Conservation (phyloP, 352 stramenopile species). For the Phytophthora sojae region DNA sequence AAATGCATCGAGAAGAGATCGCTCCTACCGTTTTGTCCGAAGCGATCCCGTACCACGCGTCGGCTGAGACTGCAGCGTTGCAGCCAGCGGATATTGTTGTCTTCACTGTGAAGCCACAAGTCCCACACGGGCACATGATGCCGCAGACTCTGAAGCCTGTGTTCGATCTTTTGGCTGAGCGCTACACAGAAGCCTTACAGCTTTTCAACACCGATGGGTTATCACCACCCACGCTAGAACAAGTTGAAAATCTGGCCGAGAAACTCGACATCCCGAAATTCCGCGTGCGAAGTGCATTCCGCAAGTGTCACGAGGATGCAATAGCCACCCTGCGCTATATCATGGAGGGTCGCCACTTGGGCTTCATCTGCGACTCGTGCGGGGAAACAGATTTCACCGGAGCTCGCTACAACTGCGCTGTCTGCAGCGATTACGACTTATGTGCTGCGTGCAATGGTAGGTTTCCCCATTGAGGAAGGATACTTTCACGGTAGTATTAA, state of each 20-base stretch:
- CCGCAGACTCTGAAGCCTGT: background rate
- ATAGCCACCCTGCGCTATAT: conserved; percentile 76
- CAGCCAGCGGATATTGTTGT: conserved; percentile 72
- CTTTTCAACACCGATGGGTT: conserved; percentile 35
- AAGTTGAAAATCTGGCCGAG: conserved; percentile 72
- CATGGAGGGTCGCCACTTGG: conserved; percentile 82
- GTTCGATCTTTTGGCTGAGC: conserved; percentile 42
- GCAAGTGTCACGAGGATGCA: conserved; percentile 79
- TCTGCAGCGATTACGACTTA: conserved; percentile 85
- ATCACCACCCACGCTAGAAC: conserved; percentile 52
- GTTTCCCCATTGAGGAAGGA: background rate
- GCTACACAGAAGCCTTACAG: conserved; percentile 50
- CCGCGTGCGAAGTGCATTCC: conserved; percentile 79
- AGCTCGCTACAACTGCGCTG: conserved; percentile 73
- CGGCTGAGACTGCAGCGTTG: conserved; percentile 32
- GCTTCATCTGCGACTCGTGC: conserved; percentile 86
- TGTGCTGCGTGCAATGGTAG: conserved; percentile 71
- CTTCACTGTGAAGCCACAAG: conserved; percentile 49
- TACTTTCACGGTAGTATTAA: conserved; percentile 8
- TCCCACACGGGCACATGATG: background rate
- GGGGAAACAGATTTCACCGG: conserved; percentile 84
- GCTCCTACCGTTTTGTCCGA: conserved; percentile 63
- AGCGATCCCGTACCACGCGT: conserved; percentile 47
- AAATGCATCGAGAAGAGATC: conserved; percentile 83
- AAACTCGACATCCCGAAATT: conserved; percentile 84